A percentile compares a stretch with the other conserved stretches of the same genome.
phyloP scores from a whole-genome alignment of 1,284 basidiomycete species.

The Tilletia indica region DNA sequence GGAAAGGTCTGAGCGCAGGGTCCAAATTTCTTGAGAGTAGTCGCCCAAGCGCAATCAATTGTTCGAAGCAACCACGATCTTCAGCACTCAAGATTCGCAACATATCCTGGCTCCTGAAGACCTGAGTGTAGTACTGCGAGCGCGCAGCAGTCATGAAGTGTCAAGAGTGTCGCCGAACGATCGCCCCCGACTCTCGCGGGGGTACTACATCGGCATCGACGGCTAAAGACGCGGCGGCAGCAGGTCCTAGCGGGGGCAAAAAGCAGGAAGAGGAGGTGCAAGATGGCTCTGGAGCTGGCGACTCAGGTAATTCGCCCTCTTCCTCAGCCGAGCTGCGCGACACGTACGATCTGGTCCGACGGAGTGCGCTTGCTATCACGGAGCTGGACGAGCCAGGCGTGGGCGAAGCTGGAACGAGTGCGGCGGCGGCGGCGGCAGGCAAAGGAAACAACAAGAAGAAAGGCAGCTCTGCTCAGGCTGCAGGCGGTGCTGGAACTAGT shows the following conservation, averaged over 20 bases:
- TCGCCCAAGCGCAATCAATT: no score
- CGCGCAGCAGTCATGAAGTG: slow-evolving; percentile 9
- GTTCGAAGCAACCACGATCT: no score
- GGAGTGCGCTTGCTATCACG: neutral
- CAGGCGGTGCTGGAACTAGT: neutral
- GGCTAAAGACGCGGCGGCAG: no score
- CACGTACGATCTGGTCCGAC: slow-evolving; percentile 6
- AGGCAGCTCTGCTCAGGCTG: neutral
- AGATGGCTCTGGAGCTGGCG: neutral
- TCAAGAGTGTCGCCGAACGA: slow-evolving; percentile 10
- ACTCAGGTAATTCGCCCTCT: neutral
- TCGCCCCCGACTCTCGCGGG: neutral
- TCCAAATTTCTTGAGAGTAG: no score
- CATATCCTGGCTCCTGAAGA: no score
- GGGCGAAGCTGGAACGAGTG: neutral
- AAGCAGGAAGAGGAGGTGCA: neutral
- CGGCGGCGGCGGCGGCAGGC: slow-evolving; percentile 5
- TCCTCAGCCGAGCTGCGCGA: slow-evolving; percentile 11
- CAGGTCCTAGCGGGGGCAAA: no score
- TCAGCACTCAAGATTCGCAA: no score
- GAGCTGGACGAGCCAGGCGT: neutral
- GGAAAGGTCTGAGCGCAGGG: no score
- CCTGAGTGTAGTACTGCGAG: no score
- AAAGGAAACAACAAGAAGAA: neutral
- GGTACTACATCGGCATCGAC: neutral